Evolutionary conservation across 192 early-diverging fungal genomes (phyloP).

Genomic region (Coemansia sp.): DNA sequence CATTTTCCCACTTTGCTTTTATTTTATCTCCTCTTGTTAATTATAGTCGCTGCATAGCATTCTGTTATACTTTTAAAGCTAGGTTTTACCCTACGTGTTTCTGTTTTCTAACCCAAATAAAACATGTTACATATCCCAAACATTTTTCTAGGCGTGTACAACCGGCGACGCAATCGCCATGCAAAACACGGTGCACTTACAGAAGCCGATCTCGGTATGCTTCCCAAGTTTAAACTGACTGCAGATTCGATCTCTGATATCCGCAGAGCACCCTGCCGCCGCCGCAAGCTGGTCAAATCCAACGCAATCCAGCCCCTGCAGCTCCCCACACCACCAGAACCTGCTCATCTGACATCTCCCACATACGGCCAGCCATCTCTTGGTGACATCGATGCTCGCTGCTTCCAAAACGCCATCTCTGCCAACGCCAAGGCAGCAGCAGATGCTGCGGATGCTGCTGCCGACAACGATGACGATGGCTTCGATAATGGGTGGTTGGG

Average conservation of each 20-base stretch:
- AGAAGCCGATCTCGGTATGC: constrained; percentile 13
- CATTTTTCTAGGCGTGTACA: constrained; percentile 20
- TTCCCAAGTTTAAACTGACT: constrained; percentile 34
- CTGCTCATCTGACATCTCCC: constrained; percentile 1
- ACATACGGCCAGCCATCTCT: background rate
- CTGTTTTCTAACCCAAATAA: background rate
- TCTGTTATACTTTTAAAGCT: background rate
- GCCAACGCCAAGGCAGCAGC: too few relatives aligned
- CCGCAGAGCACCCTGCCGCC: constrained; percentile 18
- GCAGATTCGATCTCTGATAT: constrained; percentile 30
- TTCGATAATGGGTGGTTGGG: background rate
- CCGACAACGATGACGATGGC: background rate
- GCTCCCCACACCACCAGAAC: constrained; percentile 2
- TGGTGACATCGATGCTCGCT: background rate
- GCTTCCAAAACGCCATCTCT: background rate
- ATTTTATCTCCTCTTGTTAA: too few relatives aligned
- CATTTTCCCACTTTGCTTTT: too few relatives aligned
- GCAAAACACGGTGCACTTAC: constrained; percentile 8
- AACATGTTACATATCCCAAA: constrained; percentile 1
- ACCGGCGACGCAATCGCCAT: constrained; percentile 16
- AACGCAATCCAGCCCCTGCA: background rate
- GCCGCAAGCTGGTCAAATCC: constrained; percentile 21
- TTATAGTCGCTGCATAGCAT: background rate
- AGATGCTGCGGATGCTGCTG: background rate
- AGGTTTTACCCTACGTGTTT: background rate